Percentiles rank a stretch among this genome's conserved stretches.
phyloP scores from a whole-genome alignment of 202 grass and related monocot species.

The Saccharum hybrid region DNA sequence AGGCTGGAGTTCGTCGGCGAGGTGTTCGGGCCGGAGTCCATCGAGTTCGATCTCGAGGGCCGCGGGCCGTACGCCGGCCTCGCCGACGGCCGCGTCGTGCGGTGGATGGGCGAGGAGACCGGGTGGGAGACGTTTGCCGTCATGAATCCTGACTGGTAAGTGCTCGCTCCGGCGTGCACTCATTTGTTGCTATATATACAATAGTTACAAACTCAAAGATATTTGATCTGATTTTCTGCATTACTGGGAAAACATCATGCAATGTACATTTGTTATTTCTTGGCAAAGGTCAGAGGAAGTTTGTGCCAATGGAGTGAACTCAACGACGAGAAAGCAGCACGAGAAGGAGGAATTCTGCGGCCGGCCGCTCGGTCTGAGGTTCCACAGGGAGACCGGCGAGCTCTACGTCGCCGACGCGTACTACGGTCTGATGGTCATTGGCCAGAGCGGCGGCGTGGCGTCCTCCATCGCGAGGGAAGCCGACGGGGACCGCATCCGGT shows the following conservation, averaged over 20 bases:
- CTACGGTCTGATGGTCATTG: slow-evolving; percentile 72
- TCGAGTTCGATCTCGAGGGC: slow-evolving; percentile 80
- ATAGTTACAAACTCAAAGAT: background rate
- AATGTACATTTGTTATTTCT: background rate
- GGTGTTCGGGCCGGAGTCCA: slow-evolving; percentile 91
- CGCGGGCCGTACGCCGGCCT: slow-evolving; percentile 78
- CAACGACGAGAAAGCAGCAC: slow-evolving; percentile 71
- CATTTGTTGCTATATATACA: too few relatives aligned
- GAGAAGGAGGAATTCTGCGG: slow-evolving; percentile 71
- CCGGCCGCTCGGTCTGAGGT: slow-evolving; percentile 85
- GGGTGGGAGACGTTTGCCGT: slow-evolving; percentile 90
- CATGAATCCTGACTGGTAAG: slow-evolving; percentile 74
- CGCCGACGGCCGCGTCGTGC: slow-evolving; percentile 89
- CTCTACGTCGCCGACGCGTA: slow-evolving; percentile 91
- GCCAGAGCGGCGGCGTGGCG: slow-evolving; percentile 61
- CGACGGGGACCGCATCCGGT: slow-evolving; percentile 61
- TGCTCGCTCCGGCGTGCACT: background rate
- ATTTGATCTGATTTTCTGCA: background rate
- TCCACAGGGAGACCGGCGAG: slow-evolving; percentile 64
- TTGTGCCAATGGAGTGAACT: slow-evolving; percentile 65
- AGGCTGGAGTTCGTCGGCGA: slow-evolving; percentile 73
- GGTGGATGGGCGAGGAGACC: slow-evolving; percentile 71
- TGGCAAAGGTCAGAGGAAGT: slow-evolving; percentile 64
- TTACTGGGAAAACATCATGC: background rate
- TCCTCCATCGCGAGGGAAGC: slow-evolving; percentile 62